Percentiles rank a stretch among this genome's conserved stretches.
Conservation (phyloP, 805 yeast species). For the Isabelozyma pseudorhagii region DNA sequence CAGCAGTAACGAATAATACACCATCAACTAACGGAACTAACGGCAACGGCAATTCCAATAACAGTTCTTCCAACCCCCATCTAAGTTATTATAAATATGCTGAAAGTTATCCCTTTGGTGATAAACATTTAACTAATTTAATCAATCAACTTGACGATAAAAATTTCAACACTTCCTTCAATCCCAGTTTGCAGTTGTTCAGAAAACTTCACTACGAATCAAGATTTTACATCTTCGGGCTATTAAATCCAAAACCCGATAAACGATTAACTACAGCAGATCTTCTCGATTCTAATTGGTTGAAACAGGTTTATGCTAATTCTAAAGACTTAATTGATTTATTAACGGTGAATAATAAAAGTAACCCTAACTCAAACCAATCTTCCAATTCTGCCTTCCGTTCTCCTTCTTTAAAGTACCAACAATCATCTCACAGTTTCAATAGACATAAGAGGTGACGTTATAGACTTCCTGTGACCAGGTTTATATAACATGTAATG, state of each 20-base stretch:
- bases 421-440: neutral
- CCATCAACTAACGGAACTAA: neutral
- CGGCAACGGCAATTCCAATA: neutral
- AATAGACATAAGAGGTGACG: neutral
- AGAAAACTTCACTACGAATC: slow-evolving; percentile 37
- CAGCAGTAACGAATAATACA: neutral
- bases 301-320: slow-evolving; percentile 36
- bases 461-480: neutral
- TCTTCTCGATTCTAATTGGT: slow-evolving; percentile 32
- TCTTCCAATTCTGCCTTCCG: neutral
- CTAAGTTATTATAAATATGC: slow-evolving; percentile 15
- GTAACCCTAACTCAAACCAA: neutral
- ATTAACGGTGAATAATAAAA: neutral
- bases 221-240: slow-evolving; percentile 24
- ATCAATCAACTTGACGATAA: slow-evolving; percentile 24
- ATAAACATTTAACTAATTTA: slow-evolving; percentile 15
- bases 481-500: neutral
- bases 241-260: slow-evolving; percentile 30
- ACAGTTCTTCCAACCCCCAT: neutral
- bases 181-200: slow-evolving; percentile 33
- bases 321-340: slow-evolving; percentile 27
- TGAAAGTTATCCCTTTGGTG: slow-evolving; percentile 23
- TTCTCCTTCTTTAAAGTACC: neutral
- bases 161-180: slow-evolving; percentile 10
- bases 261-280: slow-evolving; percentile 22